Percentiles rank a stretch among this genome's conserved stretches.
Evolutionary conservation across 371 early-diverging fungal species (phyloP).

Genomic region (Paraphysoderma sedebokerense): DNA sequence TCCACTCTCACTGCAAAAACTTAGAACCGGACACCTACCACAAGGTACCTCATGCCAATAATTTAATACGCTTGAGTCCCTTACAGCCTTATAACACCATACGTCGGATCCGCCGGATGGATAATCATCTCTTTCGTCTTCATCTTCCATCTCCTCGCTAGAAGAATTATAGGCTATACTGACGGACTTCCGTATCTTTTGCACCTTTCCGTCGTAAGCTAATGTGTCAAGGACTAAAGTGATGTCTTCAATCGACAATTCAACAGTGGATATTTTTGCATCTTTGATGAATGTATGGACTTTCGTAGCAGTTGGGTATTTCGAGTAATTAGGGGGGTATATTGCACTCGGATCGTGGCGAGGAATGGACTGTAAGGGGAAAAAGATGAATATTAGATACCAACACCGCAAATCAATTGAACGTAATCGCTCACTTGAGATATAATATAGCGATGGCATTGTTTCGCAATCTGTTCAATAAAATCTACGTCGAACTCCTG

Average conservation of each 20-base stretch:
- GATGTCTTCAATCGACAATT: slow-evolving; percentile 57
- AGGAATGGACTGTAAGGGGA: background rate
- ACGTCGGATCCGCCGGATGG: background rate
- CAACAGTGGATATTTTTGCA: slow-evolving; percentile 50
- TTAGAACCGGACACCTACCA: slow-evolving; percentile 4
- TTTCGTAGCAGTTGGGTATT: slow-evolving; percentile 55
- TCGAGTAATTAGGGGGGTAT: slow-evolving; percentile 29
- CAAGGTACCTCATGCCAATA: slow-evolving; percentile 4
- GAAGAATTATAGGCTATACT: background rate
- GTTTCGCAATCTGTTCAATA: slow-evolving; percentile 61
- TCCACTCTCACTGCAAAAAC: background rate
- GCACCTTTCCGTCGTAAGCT: slow-evolving; percentile 75
- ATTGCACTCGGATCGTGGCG: slow-evolving; percentile 22
- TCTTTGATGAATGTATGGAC: slow-evolving; percentile 51
- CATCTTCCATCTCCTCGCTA: background rate
- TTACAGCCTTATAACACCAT: background rate
- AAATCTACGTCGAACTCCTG: slow-evolving; percentile 91
- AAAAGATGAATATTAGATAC: no score
- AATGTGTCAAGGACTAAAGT: slow-evolving; percentile 64
- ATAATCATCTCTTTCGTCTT: background rate
- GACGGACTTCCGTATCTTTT: slow-evolving; percentile 23
- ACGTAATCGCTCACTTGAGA: slow-evolving; percentile 27
- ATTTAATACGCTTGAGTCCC: background rate
- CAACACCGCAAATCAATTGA: background rate
- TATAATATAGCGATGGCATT: slow-evolving; percentile 55